Percentiles rank a stretch among this genome's conserved stretches.
Conservation (phyloP, 306 rosid genomes). For the Rosa chinensis region DNA sequence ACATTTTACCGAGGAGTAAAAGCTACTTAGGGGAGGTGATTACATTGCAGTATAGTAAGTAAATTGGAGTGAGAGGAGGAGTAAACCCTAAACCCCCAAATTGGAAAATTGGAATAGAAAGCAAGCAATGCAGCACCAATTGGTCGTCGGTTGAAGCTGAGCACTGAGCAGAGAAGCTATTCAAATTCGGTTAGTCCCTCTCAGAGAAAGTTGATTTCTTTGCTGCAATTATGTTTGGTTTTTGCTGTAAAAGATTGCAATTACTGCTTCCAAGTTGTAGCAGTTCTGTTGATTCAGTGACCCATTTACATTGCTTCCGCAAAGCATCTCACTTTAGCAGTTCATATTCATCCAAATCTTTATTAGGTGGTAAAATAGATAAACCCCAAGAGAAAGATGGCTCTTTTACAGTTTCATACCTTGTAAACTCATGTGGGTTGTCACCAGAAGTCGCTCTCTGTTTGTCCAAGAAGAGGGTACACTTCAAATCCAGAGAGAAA, state of each 20-base stretch:
- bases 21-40: too few species aligned
- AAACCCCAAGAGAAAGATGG: neutral
- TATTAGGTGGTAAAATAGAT: neutral
- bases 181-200: neutral
- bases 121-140: neutral
- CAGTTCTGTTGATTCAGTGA: neutral
- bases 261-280: neutral
- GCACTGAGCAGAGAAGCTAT: neutral
- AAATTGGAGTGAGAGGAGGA: neutral
- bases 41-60: too few species aligned
- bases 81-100: neutral
- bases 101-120: too few species aligned
- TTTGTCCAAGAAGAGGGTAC: neutral
- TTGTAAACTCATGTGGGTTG: neutral
- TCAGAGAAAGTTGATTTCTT: neutral
- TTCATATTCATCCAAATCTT: neutral
- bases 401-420: neutral
- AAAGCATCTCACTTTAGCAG: neutral
- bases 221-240: conserved; percentile 3
- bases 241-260: neutral
- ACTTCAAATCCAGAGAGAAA: neutral
- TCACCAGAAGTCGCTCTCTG: neutral
- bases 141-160: neutral
- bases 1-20: too few species aligned
- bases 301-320: neutral